Conservation (phyloP, 1,139 yeast species). For the Taiozyma onychis region DNA sequence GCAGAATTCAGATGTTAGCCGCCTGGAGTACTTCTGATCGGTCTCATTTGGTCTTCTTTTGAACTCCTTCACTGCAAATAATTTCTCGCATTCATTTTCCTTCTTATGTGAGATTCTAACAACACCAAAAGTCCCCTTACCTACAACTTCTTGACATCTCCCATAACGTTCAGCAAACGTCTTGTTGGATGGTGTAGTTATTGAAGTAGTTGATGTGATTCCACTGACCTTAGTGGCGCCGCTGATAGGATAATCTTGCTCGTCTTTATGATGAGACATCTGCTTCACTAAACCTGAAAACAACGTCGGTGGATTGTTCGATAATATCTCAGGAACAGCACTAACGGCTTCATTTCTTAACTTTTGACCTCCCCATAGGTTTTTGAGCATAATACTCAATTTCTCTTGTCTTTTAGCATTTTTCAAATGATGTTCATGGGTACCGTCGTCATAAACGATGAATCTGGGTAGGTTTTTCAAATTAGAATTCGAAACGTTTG, state of each 20-base stretch:
- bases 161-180: slow-evolving; percentile 69
- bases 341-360: slow-evolving; percentile 75
- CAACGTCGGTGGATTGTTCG: slow-evolving; percentile 65
- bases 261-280: slow-evolving; percentile 38
- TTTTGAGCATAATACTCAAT: slow-evolving; percentile 79
- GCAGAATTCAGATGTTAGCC: slow-evolving; percentile 81
- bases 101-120: slow-evolving; percentile 66
- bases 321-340: slow-evolving; percentile 69
- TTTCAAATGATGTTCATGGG: slow-evolving; percentile 73
- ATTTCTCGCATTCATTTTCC: slow-evolving; percentile 23
- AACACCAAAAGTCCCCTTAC: slow-evolving; percentile 82
- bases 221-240: slow-evolving; percentile 27
- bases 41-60: slow-evolving; percentile 51
- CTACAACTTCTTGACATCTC: slow-evolving; percentile 71
- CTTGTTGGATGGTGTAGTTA: slow-evolving; percentile 9
- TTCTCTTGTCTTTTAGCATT: slow-evolving; percentile 86
- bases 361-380: slow-evolving; percentile 75
- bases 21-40: slow-evolving; percentile 54
- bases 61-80: slow-evolving; percentile 84
- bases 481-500: slow-evolving; percentile 14
- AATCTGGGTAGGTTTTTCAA: slow-evolving; percentile 32
- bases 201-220: slow-evolving; percentile 1
- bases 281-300: slow-evolving; percentile 78
- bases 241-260: slow-evolving; percentile 32
- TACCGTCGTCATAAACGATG: slow-evolving; percentile 53